Evolutionary conservation across 2,329 filamentous ascomycete genomes (phyloP).

Genomic region (Penicillium sp.): DNA sequence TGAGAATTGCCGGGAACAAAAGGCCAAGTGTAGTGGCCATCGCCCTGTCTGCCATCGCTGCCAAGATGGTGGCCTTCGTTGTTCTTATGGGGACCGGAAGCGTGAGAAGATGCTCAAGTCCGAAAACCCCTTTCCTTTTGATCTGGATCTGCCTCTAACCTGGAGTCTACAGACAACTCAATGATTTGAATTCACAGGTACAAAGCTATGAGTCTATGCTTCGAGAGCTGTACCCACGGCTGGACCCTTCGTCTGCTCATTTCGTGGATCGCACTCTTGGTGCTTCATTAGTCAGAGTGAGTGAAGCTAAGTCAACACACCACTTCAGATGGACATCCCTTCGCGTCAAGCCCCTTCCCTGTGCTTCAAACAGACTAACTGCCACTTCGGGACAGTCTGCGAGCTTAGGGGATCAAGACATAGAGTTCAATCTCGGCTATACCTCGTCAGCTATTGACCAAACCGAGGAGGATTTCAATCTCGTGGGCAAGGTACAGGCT

Average conservation of each 20-base stretch:
- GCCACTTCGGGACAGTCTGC: constrained; percentile 1
- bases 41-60: constrained; percentile 41
- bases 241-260: constrained; percentile 30
- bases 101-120: constrained; percentile 42
- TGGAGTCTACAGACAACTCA: constrained; percentile 32
- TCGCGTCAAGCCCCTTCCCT: not conserved
- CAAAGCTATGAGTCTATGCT: constrained; percentile 34
- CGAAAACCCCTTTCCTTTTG: constrained; percentile 11
- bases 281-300: constrained; percentile 27
- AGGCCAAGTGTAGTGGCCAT: constrained; percentile 45
- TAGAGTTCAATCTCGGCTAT: constrained; percentile 19
- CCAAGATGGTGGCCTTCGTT: constrained; percentile 37
- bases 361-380: not conserved
- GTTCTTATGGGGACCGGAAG: constrained; percentile 43
- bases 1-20: constrained; percentile 43
- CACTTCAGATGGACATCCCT: not conserved
- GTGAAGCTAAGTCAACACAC: constrained; percentile 6
- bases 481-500: constrained; percentile 34
- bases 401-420: constrained; percentile 5
- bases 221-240: constrained; percentile 29
- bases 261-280: constrained; percentile 32
- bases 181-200: constrained; percentile 35
- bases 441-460: constrained; percentile 36
- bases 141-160: constrained; percentile 8
- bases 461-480: constrained; percentile 42